A percentile compares a stretch with the other conserved stretches of the same genome.
phyloP scores from a whole-genome alignment of 2,329 filamentous ascomycete species.

The Colletotrichum aenigma region DNA sequence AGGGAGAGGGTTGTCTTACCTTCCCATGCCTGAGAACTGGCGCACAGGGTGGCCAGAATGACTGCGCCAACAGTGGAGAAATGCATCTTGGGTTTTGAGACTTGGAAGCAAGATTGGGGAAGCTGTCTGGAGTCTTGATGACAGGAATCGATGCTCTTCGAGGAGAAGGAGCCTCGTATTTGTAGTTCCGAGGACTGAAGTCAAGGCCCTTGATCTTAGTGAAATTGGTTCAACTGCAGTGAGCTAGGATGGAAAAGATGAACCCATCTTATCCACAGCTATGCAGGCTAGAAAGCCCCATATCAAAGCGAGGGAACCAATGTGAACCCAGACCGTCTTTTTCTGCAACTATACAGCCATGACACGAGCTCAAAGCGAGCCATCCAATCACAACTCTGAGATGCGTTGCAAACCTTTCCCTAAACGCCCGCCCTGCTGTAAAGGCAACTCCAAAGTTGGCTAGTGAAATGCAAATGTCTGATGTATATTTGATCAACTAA shows the following conservation, averaged over 20 bases:
- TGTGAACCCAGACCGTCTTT: not conserved
- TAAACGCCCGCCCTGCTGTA: not conserved
- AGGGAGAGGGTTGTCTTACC: not conserved
- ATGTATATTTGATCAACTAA: not conserved
- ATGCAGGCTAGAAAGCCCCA: not conserved
- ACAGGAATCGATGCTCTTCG: not conserved
- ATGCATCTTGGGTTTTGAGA: not conserved
- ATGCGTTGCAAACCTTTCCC: not conserved
- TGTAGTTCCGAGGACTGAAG: not conserved
- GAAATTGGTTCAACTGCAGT: too few relatives aligned
- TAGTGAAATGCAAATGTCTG: not conserved
- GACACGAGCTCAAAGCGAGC: not conserved
- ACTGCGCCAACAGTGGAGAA: not conserved
- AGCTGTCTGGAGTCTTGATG: not conserved
- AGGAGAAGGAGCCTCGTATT: not conserved
- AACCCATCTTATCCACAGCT: not conserved
- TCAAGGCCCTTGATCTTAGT: not conserved
- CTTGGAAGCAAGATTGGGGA: fast-evolving
- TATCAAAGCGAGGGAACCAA: not conserved
- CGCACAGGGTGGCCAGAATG: not conserved
- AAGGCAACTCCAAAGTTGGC: not conserved
- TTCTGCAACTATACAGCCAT: not conserved
- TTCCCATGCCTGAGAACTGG: not conserved
- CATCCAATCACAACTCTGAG: not conserved
- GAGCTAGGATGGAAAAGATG: too few relatives aligned